These are phyloP conservation scores for Boletus rubroflammeus DNA, from an alignment of 768 basidiomycete genomes.

Conservation along the genomic window DNA sequence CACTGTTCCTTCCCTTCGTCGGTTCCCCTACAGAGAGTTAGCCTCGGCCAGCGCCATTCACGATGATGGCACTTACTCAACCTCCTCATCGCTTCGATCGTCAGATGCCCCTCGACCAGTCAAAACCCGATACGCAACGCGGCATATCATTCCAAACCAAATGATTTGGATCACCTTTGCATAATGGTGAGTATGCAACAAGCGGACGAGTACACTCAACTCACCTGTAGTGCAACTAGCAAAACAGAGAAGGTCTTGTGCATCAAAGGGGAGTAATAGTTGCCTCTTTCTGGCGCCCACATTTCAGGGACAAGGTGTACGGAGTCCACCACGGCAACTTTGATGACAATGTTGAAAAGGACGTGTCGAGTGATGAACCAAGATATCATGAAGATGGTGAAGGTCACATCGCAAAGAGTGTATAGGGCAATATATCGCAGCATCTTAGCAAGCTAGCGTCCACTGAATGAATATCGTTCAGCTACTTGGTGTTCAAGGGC, in stretches of 20 bases:
- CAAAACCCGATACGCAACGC: conserved; percentile 78
- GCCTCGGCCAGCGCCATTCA: background rate
- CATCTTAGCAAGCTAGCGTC: conserved; percentile 86
- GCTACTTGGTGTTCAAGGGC: background rate
- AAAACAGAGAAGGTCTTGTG: conserved; percentile 50
- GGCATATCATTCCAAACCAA: conserved; percentile 87
- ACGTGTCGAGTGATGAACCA: conserved; percentile 92
- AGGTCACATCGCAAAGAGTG: conserved; percentile 66
- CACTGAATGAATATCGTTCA: conserved; percentile 1
- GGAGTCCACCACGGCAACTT: conserved; percentile 52
- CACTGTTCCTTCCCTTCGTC: conserved; percentile 26
- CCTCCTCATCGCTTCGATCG: conserved; percentile 79
- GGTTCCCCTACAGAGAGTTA: conserved; percentile 15
- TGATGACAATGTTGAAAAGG: conserved; percentile 71
- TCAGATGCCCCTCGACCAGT: conserved; percentile 77
- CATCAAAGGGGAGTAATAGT: conserved; percentile 47
- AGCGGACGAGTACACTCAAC: background rate
- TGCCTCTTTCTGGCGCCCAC: conserved; percentile 59
- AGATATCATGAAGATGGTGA: conserved; percentile 78
- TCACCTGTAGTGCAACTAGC: conserved; percentile 62
- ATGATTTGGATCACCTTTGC: conserved; percentile 64
- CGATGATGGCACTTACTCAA: conserved; percentile 37
- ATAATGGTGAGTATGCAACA: conserved; percentile 4
- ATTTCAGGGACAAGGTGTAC: conserved; percentile 44
- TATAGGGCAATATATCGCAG: conserved; percentile 74